These are phyloP conservation scores for Mycena alexandri DNA, from an alignment of 768 basidiomycete genomes.

Conservation along the genomic window DNA sequence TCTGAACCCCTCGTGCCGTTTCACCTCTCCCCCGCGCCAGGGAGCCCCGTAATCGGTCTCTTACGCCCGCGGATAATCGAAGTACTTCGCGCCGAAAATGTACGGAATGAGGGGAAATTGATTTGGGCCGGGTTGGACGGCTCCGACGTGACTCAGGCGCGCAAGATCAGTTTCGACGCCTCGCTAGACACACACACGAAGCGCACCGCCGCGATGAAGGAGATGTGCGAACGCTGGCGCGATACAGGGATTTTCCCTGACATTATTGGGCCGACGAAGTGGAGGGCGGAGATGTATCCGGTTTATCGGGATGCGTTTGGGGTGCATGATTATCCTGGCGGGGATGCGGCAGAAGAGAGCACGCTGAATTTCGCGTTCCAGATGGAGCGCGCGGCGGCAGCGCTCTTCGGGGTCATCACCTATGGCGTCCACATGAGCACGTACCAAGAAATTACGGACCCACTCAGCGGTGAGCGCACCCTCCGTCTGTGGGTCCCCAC, in stretches of 20 bases:
- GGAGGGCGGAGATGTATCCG: slow-evolving; percentile 89
- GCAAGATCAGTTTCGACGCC: slow-evolving; percentile 61
- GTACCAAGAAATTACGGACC: slow-evolving; percentile 59
- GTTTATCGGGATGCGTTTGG: slow-evolving; percentile 81
- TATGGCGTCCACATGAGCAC: slow-evolving; percentile 94
- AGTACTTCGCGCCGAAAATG: slow-evolving; percentile 66
- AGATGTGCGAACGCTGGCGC: slow-evolving; percentile 82
- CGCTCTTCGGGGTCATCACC: slow-evolving; percentile 90
- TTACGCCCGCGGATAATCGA: slow-evolving; percentile 69
- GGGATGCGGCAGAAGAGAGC: slow-evolving; percentile 46
- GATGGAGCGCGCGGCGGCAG: slow-evolving; percentile 91
- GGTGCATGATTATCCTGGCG: slow-evolving; percentile 59
- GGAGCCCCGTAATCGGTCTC: slow-evolving; percentile 71
- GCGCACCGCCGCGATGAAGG: slow-evolving; percentile 72
- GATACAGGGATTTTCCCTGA: slow-evolving; percentile 71
- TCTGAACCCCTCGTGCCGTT: slow-evolving; percentile 67
- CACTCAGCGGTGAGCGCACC: slow-evolving; percentile 49
- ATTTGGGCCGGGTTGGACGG: slow-evolving; percentile 49
- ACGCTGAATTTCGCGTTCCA: slow-evolving; percentile 80
- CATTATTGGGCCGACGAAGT: slow-evolving; percentile 80
- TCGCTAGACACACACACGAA: slow-evolving; percentile 67
- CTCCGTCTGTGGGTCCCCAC: slow-evolving; percentile 90
- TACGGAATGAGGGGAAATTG: slow-evolving; percentile 46
- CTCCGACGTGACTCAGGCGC: slow-evolving; percentile 13
- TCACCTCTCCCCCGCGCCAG: slow-evolving; percentile 61